These are phyloP conservation scores for Paraleonurus japonicus DNA, from an alignment of 257 asterid genomes.

Conservation along the genomic window DNA sequence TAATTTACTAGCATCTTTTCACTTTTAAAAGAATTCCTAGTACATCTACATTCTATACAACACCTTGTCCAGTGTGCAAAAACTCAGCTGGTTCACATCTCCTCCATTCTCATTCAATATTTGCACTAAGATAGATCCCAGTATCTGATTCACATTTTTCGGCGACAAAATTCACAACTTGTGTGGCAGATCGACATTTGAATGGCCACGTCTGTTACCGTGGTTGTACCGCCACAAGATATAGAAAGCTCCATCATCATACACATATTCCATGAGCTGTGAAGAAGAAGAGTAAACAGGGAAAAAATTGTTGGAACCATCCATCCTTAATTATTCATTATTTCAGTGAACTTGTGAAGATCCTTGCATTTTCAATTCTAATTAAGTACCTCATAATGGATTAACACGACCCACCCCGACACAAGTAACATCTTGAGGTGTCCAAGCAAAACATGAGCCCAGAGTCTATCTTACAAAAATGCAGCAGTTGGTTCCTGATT, in stretches of 20 bases:
- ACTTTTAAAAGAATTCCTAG: slow-evolving; percentile 23
- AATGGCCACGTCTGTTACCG: neutral
- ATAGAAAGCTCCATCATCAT: neutral
- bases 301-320: slow-evolving; percentile 9
- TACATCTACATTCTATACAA: slow-evolving; percentile 26
- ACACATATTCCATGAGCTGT: neutral
- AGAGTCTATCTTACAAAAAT: slow-evolving; percentile 3
- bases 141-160: neutral
- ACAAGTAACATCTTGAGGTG: slow-evolving; percentile 21
- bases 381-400: slow-evolving; percentile 9
- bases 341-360: slow-evolving; percentile 17
- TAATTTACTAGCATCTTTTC: slow-evolving; percentile 12
- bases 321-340: slow-evolving; percentile 4
- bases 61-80: slow-evolving; percentile 22
- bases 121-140: slow-evolving; percentile 12
- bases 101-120: slow-evolving; percentile 16
- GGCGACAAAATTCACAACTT: neutral
- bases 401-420: neutral
- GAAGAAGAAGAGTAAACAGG: neutral
- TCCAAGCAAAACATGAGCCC: slow-evolving; percentile 9
- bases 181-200: neutral
- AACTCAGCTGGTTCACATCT: slow-evolving; percentile 24
- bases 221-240: slow-evolving; percentile 10
- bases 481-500: slow-evolving; percentile 5
- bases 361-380: slow-evolving; percentile 16